A percentile compares a stretch with the other conserved stretches of the same genome.
Evolutionary conservation across 2,329 filamentous ascomycete species (phyloP).

Genomic region (Alternaria consortialis): DNA sequence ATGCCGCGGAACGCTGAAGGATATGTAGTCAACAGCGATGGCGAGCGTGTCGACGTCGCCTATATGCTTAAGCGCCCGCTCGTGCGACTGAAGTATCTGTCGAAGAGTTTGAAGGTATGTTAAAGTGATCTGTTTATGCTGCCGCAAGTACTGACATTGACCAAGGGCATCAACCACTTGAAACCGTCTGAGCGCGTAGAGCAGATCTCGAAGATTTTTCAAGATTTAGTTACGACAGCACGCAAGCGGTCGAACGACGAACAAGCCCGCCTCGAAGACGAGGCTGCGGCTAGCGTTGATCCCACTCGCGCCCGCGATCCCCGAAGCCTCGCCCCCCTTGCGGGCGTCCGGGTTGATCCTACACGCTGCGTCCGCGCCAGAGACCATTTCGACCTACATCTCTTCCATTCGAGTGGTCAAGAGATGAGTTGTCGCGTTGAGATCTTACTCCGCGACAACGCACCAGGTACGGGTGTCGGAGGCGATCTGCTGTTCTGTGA

Average conservation of each 20-base stretch:
- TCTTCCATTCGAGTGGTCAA: slow-evolving; percentile 89
- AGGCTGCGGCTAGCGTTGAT: slow-evolving; percentile 86
- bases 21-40: slow-evolving; percentile 73
- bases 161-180: slow-evolving; percentile 65
- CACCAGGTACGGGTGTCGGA: slow-evolving; percentile 68
- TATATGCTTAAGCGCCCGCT: slow-evolving; percentile 90
- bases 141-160: slow-evolving; percentile 39
- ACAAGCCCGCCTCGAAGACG: slow-evolving; percentile 78
- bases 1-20: slow-evolving; percentile 67
- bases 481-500: slow-evolving; percentile 95
- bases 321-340: slow-evolving; percentile 75
- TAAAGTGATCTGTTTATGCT: neutral
- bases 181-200: slow-evolving; percentile 65
- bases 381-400: slow-evolving; percentile 85
- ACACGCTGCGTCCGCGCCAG: slow-evolving; percentile 84
- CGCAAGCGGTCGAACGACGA: slow-evolving; percentile 78
- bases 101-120: slow-evolving; percentile 78
- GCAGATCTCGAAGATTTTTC: slow-evolving; percentile 69
- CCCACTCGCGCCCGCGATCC: slow-evolving; percentile 81
- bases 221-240: slow-evolving; percentile 77
- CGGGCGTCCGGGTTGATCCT: slow-evolving; percentile 76
- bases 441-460: slow-evolving; percentile 83
- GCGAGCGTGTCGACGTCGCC: slow-evolving; percentile 92
- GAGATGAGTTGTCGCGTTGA: slow-evolving; percentile 89
- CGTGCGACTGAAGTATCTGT: slow-evolving; percentile 85